Base-by-base conservation (phyloP, 73 alveolate species). In the Halteria grandinella region DNA sequence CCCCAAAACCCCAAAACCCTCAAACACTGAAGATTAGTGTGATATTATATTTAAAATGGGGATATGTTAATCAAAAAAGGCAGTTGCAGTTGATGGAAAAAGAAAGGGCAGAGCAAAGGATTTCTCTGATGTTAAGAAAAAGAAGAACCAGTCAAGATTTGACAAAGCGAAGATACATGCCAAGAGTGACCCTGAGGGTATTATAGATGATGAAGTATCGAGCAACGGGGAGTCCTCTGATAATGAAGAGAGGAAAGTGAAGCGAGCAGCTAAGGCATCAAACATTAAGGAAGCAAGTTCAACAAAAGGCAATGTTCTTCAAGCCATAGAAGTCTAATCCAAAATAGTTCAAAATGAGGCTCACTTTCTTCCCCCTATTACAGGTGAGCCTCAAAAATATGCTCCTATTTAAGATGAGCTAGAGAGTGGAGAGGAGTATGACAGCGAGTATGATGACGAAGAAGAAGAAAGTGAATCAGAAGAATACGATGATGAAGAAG, bases 141-240 rank as follows among this genome's bases (percentile, higher is more conserved):
- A 40, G 3, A 12, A 60, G 10, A 28, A 7, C n/a, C n/a, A 36
- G 17, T 60, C 77, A 6, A n/a, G 77, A 3, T 60, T 60, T 60
- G 77, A 60, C 15, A 60, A 60, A 60, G 77, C 43, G 7, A 60
- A 40, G 28, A 37, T 60, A 4, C 77, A 60, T 60, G 77, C 28
- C 1, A n/a, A n/a, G n/a, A n/a, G n/a, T n/a, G 73, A 60, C 27
- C 77, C 77, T 37, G 5, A 60, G 14, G 77, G 60, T 21, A 45
- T 60, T 11, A 44, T 60, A 12, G 77, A 60, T 23, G 77, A 60
- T 14, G 77, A 60, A 21, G 34, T 60, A 2, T 44, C 7, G 10
- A 60, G 77, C 43, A 59, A 60, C 11, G 69, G 47, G 12, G 77
- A 60, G 3, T 55, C 37, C 21, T 55, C 24, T 1, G 59, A 37